These are phyloP conservation scores for Penicillium polonicum DNA, from an alignment of 2,329 filamentous ascomycete species.

Conservation along the genomic window DNA sequence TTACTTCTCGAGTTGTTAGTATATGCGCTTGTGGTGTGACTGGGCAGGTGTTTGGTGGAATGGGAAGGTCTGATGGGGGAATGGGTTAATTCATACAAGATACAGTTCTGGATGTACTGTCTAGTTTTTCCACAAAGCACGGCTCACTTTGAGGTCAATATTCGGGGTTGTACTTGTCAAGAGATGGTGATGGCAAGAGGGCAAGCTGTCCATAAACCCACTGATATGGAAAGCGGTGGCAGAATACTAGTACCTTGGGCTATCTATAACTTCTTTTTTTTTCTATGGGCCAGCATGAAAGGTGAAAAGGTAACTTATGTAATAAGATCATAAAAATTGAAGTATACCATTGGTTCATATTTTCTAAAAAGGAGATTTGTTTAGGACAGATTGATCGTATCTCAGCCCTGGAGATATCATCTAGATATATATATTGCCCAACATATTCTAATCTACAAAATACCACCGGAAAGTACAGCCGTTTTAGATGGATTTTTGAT, in stretches of 20 bases:
- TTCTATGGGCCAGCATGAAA: not conserved
- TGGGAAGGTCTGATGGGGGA: not conserved
- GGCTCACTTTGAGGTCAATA: not conserved
- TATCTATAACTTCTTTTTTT: not conserved
- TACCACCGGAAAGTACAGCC: not conserved
- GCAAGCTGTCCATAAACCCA: constrained; percentile 27
- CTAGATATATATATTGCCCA: not conserved
- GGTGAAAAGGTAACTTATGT: not conserved
- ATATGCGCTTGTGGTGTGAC: constrained; percentile 2
- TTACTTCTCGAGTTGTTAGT: constrained; percentile 4
- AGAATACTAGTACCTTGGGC: constrained; percentile 12
- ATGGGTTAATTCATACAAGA: not conserved
- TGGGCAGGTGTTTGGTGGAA: not conserved
- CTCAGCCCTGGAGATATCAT: no score
- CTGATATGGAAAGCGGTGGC: constrained; percentile 22
- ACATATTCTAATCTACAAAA: not conserved
- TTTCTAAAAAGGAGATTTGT: not conserved
- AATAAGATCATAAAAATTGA: not conserved
- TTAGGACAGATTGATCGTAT: no score
- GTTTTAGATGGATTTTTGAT: no score
- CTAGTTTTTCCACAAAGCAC: not conserved
- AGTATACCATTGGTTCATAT: not conserved
- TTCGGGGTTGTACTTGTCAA: not conserved
- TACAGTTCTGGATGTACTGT: not conserved
- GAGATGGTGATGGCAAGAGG: constrained; percentile 13